These are phyloP conservation scores for barrel medic (Medicago truncatula) DNA, from an alignment of 306 rosid genomes.

Conservation along the genomic window MtrunA17r5.0-ANR NC_053049.1:11172001-11172500, in stretches of 20 bases:
- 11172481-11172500: too few relatives aligned
- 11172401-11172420: too few relatives aligned
- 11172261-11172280: too few relatives aligned
- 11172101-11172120: not conserved
- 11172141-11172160: not conserved
- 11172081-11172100: not conserved
- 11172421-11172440: too few relatives aligned
- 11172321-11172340: too few relatives aligned
- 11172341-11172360: too few relatives aligned
- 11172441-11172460: too few relatives aligned
- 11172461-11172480: too few relatives aligned
- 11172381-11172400: too few relatives aligned
- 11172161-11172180: slow-evolving; percentile 5
- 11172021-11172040: not conserved
- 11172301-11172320: not conserved
- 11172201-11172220: slow-evolving; percentile 10
- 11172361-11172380: too few relatives aligned
- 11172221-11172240: not conserved
- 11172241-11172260: not conserved
- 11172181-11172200: not conserved
- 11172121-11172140: slow-evolving; percentile 5
- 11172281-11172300: not conserved
- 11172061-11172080: not conserved
- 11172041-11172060: not conserved
- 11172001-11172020: slow-evolving; percentile 85